Evolutionary conservation across 2,329 filamentous ascomycete genomes (phyloP).

Genomic region (Arthrobotrys sphaeroides): DNA sequence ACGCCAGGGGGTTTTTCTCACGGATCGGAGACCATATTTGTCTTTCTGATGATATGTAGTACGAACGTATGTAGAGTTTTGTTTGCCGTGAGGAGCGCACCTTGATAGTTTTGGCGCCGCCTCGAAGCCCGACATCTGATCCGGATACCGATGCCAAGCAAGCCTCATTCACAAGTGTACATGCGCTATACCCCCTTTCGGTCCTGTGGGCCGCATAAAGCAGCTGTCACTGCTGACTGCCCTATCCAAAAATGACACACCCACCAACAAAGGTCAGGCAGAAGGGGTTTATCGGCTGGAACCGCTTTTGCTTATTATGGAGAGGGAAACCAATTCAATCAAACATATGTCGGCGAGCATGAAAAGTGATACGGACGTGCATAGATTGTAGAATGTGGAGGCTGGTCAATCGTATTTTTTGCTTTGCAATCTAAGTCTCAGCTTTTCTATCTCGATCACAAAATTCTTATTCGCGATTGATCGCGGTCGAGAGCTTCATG

Average conservation of each 20-base stretch:
- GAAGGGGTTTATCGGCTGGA: background rate
- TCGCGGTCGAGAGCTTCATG: background rate
- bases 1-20: background rate
- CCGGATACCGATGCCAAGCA: background rate
- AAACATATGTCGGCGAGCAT: constrained; percentile 1
- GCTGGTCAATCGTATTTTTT: background rate
- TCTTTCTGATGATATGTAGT: no score
- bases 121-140: background rate
- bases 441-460: background rate
- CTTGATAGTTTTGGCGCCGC: background rate
- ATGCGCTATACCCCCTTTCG: background rate
- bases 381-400: background rate
- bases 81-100: background rate
- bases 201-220: background rate
- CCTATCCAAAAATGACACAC: constrained; percentile 2
- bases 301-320: no score
- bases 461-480: background rate
- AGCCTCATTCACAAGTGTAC: constrained; percentile 3
- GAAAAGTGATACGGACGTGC: background rate
- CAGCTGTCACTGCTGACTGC: constrained; percentile 6
- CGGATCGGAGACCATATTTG: background rate
- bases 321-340: background rate
- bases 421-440: no score
- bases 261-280: background rate
- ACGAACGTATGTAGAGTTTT: no score